Percentiles rank a stretch among this genome's conserved stretches.
These are phyloP conservation scores for Nakaseomyces kungkrabaensis DNA, from an alignment of 1,139 yeast genomes.

Conservation along the genomic window DNA sequence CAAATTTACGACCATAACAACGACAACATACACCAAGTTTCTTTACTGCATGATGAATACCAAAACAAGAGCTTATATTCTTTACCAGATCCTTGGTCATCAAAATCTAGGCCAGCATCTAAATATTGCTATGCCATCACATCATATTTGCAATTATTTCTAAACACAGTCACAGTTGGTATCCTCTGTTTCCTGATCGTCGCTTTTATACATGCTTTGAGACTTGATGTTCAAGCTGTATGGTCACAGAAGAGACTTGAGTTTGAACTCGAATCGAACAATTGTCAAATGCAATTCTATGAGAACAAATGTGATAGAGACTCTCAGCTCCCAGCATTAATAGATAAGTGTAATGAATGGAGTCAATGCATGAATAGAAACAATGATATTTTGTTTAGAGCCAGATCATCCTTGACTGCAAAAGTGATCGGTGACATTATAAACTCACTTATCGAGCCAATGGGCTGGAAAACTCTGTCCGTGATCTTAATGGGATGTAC, in stretches of 20 bases:
- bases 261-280: conserved; percentile 53
- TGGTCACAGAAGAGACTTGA: conserved; percentile 54
- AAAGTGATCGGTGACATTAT: conserved; percentile 75
- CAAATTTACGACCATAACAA: not conserved
- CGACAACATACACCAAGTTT: not conserved
- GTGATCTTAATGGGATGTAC: conserved; percentile 31
- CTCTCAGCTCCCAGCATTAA: conserved; percentile 60
- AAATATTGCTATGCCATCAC: conserved; percentile 60
- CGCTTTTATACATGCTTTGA: conserved; percentile 49
- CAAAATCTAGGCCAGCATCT: conserved; percentile 28
- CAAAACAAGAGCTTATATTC: conserved; percentile 5
- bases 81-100: conserved; percentile 28
- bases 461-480: conserved; percentile 63
- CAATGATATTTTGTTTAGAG: conserved; percentile 68
- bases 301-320: conserved; percentile 60
- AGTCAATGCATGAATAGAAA: conserved; percentile 80
- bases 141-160: conserved; percentile 57
- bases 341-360: conserved; percentile 65
- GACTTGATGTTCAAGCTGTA: conserved; percentile 62
- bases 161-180: conserved; percentile 52
- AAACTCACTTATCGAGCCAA: conserved; percentile 65
- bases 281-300: conserved; percentile 61
- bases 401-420: conserved; percentile 53
- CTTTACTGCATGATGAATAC: not conserved
- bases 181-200: conserved; percentile 46